These are phyloP conservation scores for Trichomonas gallinae DNA, from an alignment of 208 protist genomes.

Conservation along the genomic window DNA sequence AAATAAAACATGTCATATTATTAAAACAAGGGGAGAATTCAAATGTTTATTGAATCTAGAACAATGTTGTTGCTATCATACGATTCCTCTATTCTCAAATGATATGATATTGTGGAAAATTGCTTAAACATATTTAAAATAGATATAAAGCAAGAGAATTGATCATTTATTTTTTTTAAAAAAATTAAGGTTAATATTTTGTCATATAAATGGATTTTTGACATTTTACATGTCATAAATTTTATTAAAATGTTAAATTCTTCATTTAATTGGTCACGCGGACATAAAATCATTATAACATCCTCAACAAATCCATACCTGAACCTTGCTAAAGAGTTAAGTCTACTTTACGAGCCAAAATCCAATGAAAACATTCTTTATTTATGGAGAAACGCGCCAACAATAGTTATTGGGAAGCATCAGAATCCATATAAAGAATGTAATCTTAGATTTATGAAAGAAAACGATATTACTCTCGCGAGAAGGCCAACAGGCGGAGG, in stretches of 20 bases:
- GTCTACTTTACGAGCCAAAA: not conserved
- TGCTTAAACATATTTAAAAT: too few relatives aligned
- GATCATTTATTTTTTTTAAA: too few relatives aligned
- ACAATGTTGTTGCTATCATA: too few relatives aligned
- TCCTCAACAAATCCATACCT: not conserved
- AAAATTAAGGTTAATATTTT: too few relatives aligned
- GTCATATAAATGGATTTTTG: too few relatives aligned
- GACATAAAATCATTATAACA: not conserved
- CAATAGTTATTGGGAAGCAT: not conserved
- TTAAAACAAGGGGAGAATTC: too few relatives aligned
- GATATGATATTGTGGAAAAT: too few relatives aligned
- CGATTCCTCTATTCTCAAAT: too few relatives aligned
- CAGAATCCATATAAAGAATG: conserved; percentile 18
- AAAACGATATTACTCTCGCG: not conserved
- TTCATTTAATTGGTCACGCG: not conserved
- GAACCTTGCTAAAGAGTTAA: not conserved
- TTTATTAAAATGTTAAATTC: not conserved
- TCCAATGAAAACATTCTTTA: not conserved
- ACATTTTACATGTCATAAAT: too few relatives aligned
- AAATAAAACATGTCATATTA: too few relatives aligned
- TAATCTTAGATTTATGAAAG: not conserved
- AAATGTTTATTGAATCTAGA: too few relatives aligned
- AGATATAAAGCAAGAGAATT: too few relatives aligned
- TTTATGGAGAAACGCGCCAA: not conserved
- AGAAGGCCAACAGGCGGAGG: not conserved